A percentile compares a stretch with the other conserved stretches of the same genome.
Conservation (phyloP, 1,284 basidiomycete genomes). For the Polyporus tsugae region DNA sequence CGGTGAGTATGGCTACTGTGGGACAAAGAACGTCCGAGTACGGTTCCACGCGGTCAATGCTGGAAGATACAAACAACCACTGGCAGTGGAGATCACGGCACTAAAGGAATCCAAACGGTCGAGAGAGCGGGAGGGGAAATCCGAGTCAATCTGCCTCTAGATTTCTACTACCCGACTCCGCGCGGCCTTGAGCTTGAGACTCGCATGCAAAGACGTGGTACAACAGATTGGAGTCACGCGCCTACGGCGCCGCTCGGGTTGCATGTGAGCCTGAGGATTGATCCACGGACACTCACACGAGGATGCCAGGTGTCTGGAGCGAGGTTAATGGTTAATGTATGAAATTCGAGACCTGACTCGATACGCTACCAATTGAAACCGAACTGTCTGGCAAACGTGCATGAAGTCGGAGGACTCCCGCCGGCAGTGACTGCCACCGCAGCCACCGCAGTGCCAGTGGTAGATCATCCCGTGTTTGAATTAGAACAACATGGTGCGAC, state of each 20-base stretch:
- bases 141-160: background rate
- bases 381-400: background rate
- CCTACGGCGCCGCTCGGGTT: background rate
- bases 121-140: too few relatives aligned
- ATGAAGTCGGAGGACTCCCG: background rate
- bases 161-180: too few relatives aligned
- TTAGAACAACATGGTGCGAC: background rate
- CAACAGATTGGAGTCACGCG: background rate
- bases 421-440: background rate
- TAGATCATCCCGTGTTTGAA: too few relatives aligned
- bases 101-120: background rate
- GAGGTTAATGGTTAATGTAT: background rate
- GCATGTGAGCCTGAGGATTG: background rate
- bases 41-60: background rate
- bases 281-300: background rate
- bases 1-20: background rate
- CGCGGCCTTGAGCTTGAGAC: too few relatives aligned
- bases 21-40: background rate
- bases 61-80: background rate
- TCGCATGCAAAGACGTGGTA: too few relatives aligned
- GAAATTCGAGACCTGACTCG: background rate
- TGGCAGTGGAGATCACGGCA: background rate
- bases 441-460: too few relatives aligned
- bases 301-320: background rate
- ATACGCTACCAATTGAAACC: background rate